Conservation (phyloP, 257 asterid genomes). For the Przewalskia tangutica region DNA sequence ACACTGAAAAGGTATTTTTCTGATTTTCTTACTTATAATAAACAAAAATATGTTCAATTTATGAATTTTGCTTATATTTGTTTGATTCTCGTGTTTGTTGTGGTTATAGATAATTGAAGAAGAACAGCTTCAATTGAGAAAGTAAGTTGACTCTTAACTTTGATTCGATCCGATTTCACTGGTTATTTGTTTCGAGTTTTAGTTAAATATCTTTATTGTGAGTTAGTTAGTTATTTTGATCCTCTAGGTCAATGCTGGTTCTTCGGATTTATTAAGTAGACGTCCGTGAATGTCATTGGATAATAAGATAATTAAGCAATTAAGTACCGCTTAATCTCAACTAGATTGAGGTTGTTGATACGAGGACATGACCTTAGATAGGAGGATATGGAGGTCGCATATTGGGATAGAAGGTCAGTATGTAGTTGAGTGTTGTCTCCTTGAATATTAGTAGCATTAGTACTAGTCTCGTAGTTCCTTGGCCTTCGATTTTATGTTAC, state of each 20-base stretch:
- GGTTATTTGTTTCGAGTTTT: background rate
- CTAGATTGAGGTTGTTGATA: too few relatives aligned
- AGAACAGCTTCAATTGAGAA: slow-evolving; percentile 85
- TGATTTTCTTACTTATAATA: background rate
- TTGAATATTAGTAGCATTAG: too few relatives aligned
- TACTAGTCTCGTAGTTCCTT: too few relatives aligned
- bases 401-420: too few relatives aligned
- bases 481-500: too few relatives aligned
- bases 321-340: background rate
- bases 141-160: slow-evolving; percentile 36
- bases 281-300: background rate
- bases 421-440: too few relatives aligned
- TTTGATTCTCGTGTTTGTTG: background rate
- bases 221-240: background rate
- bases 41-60: background rate
- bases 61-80: background rate
- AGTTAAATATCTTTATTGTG: background rate
- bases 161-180: background rate
- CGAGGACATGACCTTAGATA: too few relatives aligned
- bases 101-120: slow-evolving; percentile 59
- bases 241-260: background rate
- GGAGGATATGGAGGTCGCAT: too few relatives aligned
- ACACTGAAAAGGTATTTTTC: slow-evolving; percentile 64
- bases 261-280: background rate
- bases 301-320: background rate